Conservation (phyloP, 495 filamentous ascomycete genomes). For the Xylaria intraflava region DNA sequence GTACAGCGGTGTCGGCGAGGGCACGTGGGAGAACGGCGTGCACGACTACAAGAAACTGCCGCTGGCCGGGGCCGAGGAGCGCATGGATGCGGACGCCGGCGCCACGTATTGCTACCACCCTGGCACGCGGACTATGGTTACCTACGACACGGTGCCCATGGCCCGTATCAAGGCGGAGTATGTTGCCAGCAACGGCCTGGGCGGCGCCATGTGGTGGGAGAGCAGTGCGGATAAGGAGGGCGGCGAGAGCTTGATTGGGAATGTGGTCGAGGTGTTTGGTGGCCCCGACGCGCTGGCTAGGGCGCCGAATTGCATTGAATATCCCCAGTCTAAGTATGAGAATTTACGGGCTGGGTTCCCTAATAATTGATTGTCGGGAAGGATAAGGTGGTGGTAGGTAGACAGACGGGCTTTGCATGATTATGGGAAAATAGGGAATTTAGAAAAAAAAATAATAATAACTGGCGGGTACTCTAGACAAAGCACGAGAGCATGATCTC, state of each 20-base stretch:
- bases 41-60: conserved; percentile 78
- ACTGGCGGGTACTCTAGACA: neutral
- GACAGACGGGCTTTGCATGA: neutral
- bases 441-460: neutral
- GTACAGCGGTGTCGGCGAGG: conserved; percentile 64
- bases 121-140: conserved; percentile 55
- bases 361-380: conserved; percentile 34
- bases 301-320: conserved; percentile 60
- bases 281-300: conserved; percentile 50
- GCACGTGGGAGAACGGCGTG: conserved; percentile 80
- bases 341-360: conserved; percentile 61
- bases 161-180: conserved; percentile 64
- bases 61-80: conserved; percentile 45
- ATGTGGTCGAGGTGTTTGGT: conserved; percentile 54
- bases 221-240: conserved; percentile 69
- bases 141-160: conserved; percentile 69
- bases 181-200: conserved; percentile 56
- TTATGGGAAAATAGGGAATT: neutral
- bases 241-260: conserved; percentile 61
- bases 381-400: neutral
- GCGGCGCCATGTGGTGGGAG: conserved; percentile 98
- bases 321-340: conserved; percentile 73
- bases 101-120: conserved; percentile 71
- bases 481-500: conserved; percentile 7
- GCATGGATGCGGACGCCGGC: conserved; percentile 44